phyloP scores from a whole-genome alignment of 441 rosid genomes.

The Brassica hybrid region DNA sequence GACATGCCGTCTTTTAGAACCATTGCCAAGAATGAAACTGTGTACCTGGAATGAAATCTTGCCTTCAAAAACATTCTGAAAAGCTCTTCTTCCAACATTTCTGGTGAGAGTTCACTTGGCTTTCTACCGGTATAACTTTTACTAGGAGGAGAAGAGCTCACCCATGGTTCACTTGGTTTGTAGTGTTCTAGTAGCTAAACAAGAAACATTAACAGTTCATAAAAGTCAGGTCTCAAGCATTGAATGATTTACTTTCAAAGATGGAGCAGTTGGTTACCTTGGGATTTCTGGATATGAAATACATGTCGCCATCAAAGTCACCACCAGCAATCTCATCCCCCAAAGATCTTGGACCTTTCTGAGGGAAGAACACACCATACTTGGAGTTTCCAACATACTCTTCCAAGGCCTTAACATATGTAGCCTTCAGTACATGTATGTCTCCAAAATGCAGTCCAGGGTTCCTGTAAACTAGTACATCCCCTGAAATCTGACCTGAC shows the following conservation, averaged over 20 bases:
- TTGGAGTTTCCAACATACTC: too few relatives aligned
- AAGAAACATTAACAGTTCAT: slow-evolving; percentile 7
- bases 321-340: too few relatives aligned
- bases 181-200: slow-evolving; percentile 64
- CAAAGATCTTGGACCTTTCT: too few relatives aligned
- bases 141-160: slow-evolving; percentile 40
- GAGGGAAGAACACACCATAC: too few relatives aligned
- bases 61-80: slow-evolving; percentile 56
- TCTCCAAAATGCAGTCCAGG: slow-evolving; percentile 90
- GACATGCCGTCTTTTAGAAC: too few relatives aligned
- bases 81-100: slow-evolving; percentile 66
- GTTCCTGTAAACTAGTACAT: slow-evolving; percentile 74
- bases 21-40: not conserved
- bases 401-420: slow-evolving; percentile 57
- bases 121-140: slow-evolving; percentile 15
- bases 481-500: slow-evolving; percentile 72
- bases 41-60: slow-evolving; percentile 68
- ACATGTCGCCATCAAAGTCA: too few relatives aligned
- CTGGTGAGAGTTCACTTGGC: slow-evolving; percentile 52
- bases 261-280: slow-evolving; percentile 47
- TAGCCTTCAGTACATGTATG: slow-evolving; percentile 69
- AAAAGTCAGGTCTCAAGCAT: not conserved
- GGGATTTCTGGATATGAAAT: slow-evolving; percentile 70
- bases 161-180: slow-evolving; percentile 65
- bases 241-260: not conserved